A percentile compares a stretch with the other conserved stretches of the same genome.
These are phyloP conservation scores for Teratosphaeria viscida DNA, from an alignment of 2,329 filamentous ascomycete species.

Conservation along the genomic window DNA sequence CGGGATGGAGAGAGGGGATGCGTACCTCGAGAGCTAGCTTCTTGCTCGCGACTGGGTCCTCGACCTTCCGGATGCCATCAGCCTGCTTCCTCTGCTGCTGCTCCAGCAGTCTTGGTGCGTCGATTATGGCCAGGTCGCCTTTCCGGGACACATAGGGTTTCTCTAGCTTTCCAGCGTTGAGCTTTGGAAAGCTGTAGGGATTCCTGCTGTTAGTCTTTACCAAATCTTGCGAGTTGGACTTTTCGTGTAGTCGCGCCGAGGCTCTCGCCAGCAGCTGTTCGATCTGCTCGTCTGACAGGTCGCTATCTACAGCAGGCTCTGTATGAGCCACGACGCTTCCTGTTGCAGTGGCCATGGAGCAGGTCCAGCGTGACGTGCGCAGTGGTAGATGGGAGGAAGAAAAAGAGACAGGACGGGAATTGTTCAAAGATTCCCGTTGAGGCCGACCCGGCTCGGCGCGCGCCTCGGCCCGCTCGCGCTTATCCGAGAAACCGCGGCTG, in stretches of 20 bases:
- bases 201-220: slow-evolving; percentile 12
- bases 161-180: slow-evolving; percentile 37
- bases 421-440: neutral
- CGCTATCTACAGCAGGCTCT: slow-evolving; percentile 21
- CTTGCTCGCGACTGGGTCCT: slow-evolving; percentile 40
- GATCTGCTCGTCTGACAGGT: slow-evolving; percentile 53
- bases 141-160: slow-evolving; percentile 46
- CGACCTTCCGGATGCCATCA: slow-evolving; percentile 42
- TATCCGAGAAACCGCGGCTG: neutral
- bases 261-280: slow-evolving; percentile 54
- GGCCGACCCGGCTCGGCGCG: neutral
- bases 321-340: neutral
- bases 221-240: slow-evolving; percentile 9
- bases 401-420: neutral
- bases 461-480: neutral
- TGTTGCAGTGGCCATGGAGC: neutral
- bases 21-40: slow-evolving; percentile 43
- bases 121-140: slow-evolving; percentile 43
- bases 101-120: slow-evolving; percentile 42
- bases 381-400: neutral
- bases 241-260: slow-evolving; percentile 45
- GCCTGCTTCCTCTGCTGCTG: slow-evolving; percentile 32
- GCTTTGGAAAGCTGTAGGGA: slow-evolving; percentile 39
- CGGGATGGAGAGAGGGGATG: slow-evolving; percentile 20
- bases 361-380: neutral